phyloP scores from a whole-genome alignment of 2,329 filamentous ascomycete species.

The Cordyceps cicadae region DNA sequence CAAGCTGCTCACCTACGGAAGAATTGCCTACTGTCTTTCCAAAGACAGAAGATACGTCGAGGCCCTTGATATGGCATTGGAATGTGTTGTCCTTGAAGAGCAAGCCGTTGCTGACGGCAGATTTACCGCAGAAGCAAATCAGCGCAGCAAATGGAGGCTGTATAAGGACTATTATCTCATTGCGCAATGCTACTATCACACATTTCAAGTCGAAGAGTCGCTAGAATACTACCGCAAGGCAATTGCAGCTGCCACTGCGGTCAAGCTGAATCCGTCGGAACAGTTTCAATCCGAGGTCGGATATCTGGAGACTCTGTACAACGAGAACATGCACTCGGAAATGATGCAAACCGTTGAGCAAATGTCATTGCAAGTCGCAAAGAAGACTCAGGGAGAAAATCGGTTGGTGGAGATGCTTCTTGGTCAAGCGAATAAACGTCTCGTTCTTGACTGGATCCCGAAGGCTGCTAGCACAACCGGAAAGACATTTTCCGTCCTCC shows the following conservation, averaged over 20 bases:
- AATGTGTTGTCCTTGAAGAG: conserved; percentile 29
- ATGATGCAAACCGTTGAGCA: conserved; percentile 28
- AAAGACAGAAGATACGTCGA: conserved; percentile 28
- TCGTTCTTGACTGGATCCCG: conserved; percentile 33
- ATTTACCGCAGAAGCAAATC: conserved; percentile 19
- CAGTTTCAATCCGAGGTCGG: conserved; percentile 30
- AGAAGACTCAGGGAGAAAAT: conserved; percentile 18
- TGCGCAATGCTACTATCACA: conserved; percentile 28
- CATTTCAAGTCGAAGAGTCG: conserved; percentile 24
- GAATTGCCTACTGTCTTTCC: conserved; percentile 33
- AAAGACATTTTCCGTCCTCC: conserved; percentile 23
- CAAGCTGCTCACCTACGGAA: conserved; percentile 30
- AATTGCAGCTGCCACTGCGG: conserved; percentile 22
- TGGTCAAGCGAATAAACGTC: conserved; percentile 24
- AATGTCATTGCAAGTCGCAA: conserved; percentile 21
- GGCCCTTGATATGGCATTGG: conserved; percentile 27
- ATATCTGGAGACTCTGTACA: conserved; percentile 29
- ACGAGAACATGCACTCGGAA: conserved; percentile 27
- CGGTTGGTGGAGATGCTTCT: conserved; percentile 29
- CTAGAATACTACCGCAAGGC: conserved; percentile 30
- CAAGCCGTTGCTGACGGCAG: conserved; percentile 20
- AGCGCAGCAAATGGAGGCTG: conserved; percentile 29
- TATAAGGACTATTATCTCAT: conserved; percentile 34
- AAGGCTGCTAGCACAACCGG: conserved; percentile 30
- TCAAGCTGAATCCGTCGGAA: conserved; percentile 21